Percentiles rank a stretch among this genome's conserved stretches.
phyloP scores from a whole-genome alignment of 495 filamentous ascomycete species.

The Hypoxylon subgilvum region DNA sequence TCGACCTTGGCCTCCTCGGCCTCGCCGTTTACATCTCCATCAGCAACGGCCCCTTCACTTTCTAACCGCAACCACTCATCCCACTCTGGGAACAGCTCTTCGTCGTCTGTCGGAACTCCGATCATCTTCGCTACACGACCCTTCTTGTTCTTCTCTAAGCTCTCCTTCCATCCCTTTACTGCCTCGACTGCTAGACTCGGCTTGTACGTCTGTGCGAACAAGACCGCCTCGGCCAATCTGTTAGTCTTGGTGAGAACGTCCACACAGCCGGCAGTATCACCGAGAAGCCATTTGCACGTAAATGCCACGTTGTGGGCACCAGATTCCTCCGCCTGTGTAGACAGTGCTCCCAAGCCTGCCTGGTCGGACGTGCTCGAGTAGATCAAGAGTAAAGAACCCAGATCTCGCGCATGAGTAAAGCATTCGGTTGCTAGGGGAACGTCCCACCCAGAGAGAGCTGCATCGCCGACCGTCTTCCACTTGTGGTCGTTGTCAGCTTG shows the following conservation, averaged over 20 bases:
- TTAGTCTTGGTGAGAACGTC: constrained; percentile 79
- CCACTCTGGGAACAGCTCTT: constrained; percentile 95
- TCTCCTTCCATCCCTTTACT: constrained; percentile 78
- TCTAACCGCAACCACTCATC: constrained; percentile 85
- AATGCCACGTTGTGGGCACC: constrained; percentile 92
- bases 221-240: constrained; percentile 79
- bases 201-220: constrained; percentile 94
- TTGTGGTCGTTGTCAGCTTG: constrained; percentile 90
- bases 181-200: constrained; percentile 74
- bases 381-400: constrained; percentile 85
- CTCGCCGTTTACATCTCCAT: constrained; percentile 56
- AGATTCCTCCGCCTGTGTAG: constrained; percentile 72
- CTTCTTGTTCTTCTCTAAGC: constrained; percentile 80
- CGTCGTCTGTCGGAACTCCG: constrained; percentile 84
- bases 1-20: constrained; percentile 43
- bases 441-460: constrained; percentile 86
- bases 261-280: constrained; percentile 80
- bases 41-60: constrained; percentile 62
- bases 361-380: constrained; percentile 80
- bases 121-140: constrained; percentile 80
- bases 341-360: constrained; percentile 73
- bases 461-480: constrained; percentile 95
- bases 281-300: constrained; percentile 84
- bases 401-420: constrained; percentile 85
- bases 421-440: constrained; percentile 87